A percentile compares a stretch with the other conserved stretches of the same genome.
Evolutionary conservation across 1,139 yeast species (phyloP).

Genomic region (Geotrichum klebahnii): DNA sequence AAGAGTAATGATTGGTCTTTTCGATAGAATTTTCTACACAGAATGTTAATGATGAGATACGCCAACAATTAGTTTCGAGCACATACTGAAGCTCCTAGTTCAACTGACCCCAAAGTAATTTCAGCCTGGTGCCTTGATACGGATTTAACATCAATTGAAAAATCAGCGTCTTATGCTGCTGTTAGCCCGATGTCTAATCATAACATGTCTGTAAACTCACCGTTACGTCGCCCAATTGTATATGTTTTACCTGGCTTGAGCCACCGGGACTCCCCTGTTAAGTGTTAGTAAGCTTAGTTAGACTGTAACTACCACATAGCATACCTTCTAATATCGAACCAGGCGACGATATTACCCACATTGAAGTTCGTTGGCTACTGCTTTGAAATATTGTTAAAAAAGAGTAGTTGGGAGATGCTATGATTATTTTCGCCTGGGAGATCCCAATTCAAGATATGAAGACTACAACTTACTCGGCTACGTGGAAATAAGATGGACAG

Average conservation of each 20-base stretch:
- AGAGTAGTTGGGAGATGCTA: background rate
- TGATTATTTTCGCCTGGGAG: no score
- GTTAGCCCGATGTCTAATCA: background rate
- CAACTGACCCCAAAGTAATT: slow-evolving; percentile 18
- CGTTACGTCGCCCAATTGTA: slow-evolving; percentile 26
- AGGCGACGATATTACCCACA: slow-evolving; percentile 8
- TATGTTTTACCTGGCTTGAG: slow-evolving; percentile 26
- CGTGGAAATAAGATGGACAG: no score
- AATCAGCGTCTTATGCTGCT: slow-evolving; percentile 14
- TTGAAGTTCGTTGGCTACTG: background rate
- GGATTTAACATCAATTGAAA: slow-evolving; percentile 23
- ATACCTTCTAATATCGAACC: background rate
- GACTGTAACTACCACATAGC: background rate
- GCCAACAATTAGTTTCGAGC: no score
- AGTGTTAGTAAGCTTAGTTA: background rate
- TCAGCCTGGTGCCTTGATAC: slow-evolving; percentile 27
- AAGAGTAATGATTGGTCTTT: slow-evolving; percentile 5
- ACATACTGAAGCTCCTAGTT: slow-evolving; percentile 12
- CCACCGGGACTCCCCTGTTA: slow-evolving; percentile 25
- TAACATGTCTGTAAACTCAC: background rate
- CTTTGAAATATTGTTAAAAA: background rate
- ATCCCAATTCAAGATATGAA: no score
- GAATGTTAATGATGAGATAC: no score
- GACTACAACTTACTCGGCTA: no score
- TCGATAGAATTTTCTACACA: slow-evolving; percentile 4